These are phyloP conservation scores for Paecilomyces sp. DNA, from an alignment of 2,329 filamentous ascomycete species.

Conservation along the genomic window DNA sequence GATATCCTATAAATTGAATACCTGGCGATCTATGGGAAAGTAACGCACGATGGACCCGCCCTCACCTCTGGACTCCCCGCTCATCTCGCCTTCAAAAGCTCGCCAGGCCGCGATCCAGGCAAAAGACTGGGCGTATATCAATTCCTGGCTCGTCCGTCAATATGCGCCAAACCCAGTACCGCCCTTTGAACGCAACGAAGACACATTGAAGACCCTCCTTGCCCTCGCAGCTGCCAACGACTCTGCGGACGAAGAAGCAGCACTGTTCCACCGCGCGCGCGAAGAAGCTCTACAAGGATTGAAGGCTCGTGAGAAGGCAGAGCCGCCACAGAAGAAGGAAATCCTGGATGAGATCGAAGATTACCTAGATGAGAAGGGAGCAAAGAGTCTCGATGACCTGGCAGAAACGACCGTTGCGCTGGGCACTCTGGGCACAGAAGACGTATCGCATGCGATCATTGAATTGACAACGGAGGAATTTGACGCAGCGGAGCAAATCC, in stretches of 20 bases:
- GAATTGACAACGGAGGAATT: constrained; percentile 49
- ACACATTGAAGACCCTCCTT: constrained; percentile 70
- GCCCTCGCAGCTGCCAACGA: constrained; percentile 71
- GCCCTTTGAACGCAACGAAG: constrained; percentile 76
- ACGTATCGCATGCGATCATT: constrained; percentile 48
- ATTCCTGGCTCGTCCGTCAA: constrained; percentile 70
- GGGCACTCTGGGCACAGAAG: constrained; percentile 43
- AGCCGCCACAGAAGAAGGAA: constrained; percentile 26
- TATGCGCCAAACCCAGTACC: constrained; percentile 59
- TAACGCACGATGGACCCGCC: constrained; percentile 7
- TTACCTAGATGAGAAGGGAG: constrained; percentile 47
- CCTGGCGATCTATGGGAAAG: neutral
- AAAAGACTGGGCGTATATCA: constrained; percentile 86
- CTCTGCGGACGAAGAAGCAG: constrained; percentile 45
- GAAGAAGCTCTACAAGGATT: constrained; percentile 27
- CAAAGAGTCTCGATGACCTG: constrained; percentile 51
- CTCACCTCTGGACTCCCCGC: constrained; percentile 28
- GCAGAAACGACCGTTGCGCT: constrained; percentile 46
- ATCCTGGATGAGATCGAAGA: constrained; percentile 50
- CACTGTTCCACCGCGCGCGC: constrained; percentile 27
- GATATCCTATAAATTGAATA: neutral
- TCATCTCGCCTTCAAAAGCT: constrained; percentile 56
- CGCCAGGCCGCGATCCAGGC: constrained; percentile 73
- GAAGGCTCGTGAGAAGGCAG: constrained; percentile 20
- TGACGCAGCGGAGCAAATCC: constrained; percentile 49